phyloP scores from a whole-genome alignment of 192 early-diverging fungal species.

The Coemansia sp. region DNA sequence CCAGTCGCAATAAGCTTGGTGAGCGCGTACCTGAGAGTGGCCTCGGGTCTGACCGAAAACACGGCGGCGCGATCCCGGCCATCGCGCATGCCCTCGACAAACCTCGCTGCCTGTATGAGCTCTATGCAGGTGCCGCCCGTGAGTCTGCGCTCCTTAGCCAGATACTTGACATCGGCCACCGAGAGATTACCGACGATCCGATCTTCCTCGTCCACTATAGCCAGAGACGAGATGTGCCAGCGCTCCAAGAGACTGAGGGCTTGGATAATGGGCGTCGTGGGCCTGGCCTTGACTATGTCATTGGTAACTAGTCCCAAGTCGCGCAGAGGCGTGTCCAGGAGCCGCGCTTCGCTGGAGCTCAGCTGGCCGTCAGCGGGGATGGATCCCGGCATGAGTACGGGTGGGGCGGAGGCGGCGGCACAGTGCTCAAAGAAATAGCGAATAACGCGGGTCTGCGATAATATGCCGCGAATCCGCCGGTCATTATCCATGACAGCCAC shows the following conservation, averaged over 20 bases:
- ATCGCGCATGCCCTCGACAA: slow-evolving; percentile 67
- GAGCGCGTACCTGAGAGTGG: slow-evolving; percentile 71
- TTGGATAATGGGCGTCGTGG: slow-evolving; percentile 63
- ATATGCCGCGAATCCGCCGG: slow-evolving; percentile 68
- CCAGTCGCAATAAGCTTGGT: slow-evolving; percentile 81
- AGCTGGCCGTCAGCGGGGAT: slow-evolving; percentile 9
- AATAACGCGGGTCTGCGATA: slow-evolving; percentile 76
- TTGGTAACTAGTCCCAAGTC: slow-evolving; percentile 62
- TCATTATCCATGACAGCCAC: slow-evolving; percentile 73
- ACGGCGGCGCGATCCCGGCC: slow-evolving; percentile 69
- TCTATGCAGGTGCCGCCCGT: slow-evolving; percentile 64
- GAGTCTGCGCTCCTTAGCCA: slow-evolving; percentile 49
- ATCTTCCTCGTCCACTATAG: slow-evolving; percentile 40
- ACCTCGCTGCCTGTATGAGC: slow-evolving; percentile 63
- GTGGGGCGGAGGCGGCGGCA: not conserved
- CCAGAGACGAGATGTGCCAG: slow-evolving; percentile 47
- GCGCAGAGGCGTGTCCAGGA: slow-evolving; percentile 44
- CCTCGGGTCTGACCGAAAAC: slow-evolving; percentile 73
- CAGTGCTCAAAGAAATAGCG: slow-evolving; percentile 69
- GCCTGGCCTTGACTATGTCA: slow-evolving; percentile 58
- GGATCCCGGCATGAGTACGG: no score
- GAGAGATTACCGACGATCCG: slow-evolving; percentile 39
- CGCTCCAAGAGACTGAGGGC: slow-evolving; percentile 65
- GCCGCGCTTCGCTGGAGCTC: slow-evolving; percentile 6
- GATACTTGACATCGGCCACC: slow-evolving; percentile 50